Percentiles rank a stretch among this genome's conserved stretches.
Evolutionary conservation across 345 rosid species (phyloP).

Genomic region (Salix viminalis): DNA sequence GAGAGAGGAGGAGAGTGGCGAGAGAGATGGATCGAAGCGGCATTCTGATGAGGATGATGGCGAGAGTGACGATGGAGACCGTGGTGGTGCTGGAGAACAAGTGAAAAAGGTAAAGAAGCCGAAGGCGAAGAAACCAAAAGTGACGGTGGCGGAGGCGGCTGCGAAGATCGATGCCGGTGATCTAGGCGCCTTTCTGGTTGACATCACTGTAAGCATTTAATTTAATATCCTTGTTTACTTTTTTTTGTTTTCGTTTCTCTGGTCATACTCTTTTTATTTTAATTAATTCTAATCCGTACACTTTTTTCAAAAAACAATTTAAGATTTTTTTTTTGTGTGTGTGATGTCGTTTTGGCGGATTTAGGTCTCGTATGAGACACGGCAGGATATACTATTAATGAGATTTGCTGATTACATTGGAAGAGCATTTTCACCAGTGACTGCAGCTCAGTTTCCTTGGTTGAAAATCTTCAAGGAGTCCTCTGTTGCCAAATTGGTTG

Average conservation of each 20-base stretch:
- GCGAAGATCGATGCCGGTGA: conserved; percentile 51
- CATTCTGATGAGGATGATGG: conserved; percentile 38
- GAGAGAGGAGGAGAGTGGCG: conserved; percentile 20
- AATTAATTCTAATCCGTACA: not conserved
- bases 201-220: conserved; percentile 32
- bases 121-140: conserved; percentile 67
- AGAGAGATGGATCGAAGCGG: conserved; percentile 30
- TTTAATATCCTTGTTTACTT: not conserved
- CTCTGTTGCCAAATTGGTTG: conserved; percentile 46
- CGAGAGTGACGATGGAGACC: conserved; percentile 39
- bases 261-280: not conserved
- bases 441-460: conserved; percentile 61
- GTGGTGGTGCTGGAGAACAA: conserved; percentile 23
- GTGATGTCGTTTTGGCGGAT: not conserved
- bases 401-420: conserved; percentile 69
- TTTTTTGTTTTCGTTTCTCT: not conserved
- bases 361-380: conserved; percentile 45
- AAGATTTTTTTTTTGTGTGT: not conserved
- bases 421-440: conserved; percentile 48
- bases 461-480: conserved; percentile 54
- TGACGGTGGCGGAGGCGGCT: conserved; percentile 61
- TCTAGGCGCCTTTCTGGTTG: conserved; percentile 51
- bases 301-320: not conserved
- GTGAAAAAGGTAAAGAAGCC: conserved; percentile 57
- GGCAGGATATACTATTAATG: conserved; percentile 61